Conservation (phyloP, 2,329 filamentous ascomycete genomes). For the Ophiosphaerella korrae region DNA sequence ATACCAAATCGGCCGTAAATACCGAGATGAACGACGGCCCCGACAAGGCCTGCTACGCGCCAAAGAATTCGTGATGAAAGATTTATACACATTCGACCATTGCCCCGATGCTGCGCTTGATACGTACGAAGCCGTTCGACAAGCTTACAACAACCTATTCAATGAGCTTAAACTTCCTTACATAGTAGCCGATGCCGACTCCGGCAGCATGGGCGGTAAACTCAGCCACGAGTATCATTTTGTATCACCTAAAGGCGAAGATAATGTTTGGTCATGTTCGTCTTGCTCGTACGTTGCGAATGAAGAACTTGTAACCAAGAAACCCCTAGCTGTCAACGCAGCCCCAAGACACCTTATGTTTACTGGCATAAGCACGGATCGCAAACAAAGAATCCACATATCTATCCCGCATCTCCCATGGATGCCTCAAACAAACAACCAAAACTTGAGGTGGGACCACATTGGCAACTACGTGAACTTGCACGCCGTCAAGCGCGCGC, state of each 20-base stretch:
- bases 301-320: conserved; percentile 74
- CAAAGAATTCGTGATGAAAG: conserved; percentile 96
- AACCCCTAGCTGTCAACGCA: conserved; percentile 15
- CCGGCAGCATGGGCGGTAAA: conserved; percentile 93
- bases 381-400: conserved; percentile 69
- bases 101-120: conserved; percentile 69
- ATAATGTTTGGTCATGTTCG: conserved; percentile 77
- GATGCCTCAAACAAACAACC: background rate
- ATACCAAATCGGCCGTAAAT: conserved; percentile 94
- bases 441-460: conserved; percentile 16
- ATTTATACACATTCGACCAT: conserved; percentile 92
- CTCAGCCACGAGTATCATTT: conserved; percentile 96
- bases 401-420: conserved; percentile 20
- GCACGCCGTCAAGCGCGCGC: conserved; percentile 68
- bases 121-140: conserved; percentile 77
- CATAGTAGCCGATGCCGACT: conserved; percentile 84
- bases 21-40: conserved; percentile 88
- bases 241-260: conserved; percentile 78
- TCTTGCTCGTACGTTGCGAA: conserved; percentile 80
- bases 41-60: conserved; percentile 85
- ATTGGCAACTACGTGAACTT: conserved; percentile 56
- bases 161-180: conserved; percentile 82
- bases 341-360: conserved; percentile 51
- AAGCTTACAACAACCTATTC: conserved; percentile 78
- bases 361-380: conserved; percentile 71